A percentile compares a stretch with the other conserved stretches of the same genome.
Evolutionary conservation across 345 rosid genomes (phyloP).

Genomic region (Eucalyptus marginata): DNA sequence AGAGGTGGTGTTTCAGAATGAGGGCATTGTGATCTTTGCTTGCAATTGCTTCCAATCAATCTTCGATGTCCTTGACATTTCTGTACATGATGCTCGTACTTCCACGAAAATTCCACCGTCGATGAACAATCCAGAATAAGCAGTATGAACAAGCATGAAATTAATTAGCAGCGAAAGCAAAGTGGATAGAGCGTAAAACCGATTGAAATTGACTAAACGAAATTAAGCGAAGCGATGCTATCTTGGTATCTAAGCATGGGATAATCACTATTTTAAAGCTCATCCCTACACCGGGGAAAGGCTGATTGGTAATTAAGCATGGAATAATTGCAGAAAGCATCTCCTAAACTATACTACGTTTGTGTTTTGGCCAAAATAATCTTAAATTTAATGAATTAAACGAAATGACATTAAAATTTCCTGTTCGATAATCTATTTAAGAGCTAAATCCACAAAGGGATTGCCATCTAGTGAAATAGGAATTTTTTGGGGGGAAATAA

Average conservation of each 20-base stretch:
- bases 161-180: background rate
- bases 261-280: background rate
- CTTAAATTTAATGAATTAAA: background rate
- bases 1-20: background rate
- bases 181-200: background rate
- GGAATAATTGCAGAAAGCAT: background rate
- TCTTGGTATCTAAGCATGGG: background rate
- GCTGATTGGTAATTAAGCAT: background rate
- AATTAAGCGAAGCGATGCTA: background rate
- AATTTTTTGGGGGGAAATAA: too few relatives aligned
- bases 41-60: background rate
- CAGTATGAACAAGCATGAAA: background rate
- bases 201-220: background rate
- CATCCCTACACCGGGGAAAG: background rate
- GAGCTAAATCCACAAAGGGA: too few relatives aligned
- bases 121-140: background rate
- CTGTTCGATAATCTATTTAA: too few relatives aligned
- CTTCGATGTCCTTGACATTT: background rate
- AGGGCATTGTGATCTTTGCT: background rate
- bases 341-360: background rate
- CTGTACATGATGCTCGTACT: background rate
- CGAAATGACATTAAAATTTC: too few relatives aligned
- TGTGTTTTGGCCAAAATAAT: background rate
- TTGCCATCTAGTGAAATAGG: too few relatives aligned
- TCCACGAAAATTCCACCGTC: background rate